These are phyloP conservation scores for Hymenoscyphus scutula DNA, from an alignment of 2,329 filamentous ascomycete species.

Conservation along the genomic window DNA sequence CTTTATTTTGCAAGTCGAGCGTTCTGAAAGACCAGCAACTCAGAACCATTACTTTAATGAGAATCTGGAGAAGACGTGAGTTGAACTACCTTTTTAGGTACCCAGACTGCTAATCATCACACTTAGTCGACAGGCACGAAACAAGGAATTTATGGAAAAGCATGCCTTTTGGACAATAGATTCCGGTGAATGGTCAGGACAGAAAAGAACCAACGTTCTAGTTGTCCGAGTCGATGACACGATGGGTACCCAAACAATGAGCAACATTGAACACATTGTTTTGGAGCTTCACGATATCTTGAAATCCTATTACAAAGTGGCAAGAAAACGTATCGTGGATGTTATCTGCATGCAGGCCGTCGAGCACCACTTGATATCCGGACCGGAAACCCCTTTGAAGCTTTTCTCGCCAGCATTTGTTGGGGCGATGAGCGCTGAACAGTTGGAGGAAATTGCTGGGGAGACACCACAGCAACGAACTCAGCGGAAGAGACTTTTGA, in stretches of 20 bases:
- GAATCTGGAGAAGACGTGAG: conserved; percentile 19
- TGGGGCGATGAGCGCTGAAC: conserved; percentile 31
- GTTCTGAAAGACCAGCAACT: conserved; percentile 44
- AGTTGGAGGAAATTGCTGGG: conserved; percentile 15
- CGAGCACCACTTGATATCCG: background rate
- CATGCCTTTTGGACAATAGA: background rate
- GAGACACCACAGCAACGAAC: background rate
- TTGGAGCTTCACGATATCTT: conserved; percentile 60
- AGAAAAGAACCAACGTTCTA: background rate
- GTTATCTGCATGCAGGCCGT: conserved; percentile 13
- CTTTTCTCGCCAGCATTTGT: conserved; percentile 37
- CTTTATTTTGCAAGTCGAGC: background rate
- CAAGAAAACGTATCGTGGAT: conserved; percentile 55
- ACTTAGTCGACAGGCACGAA: background rate
- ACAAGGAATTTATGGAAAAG: background rate
- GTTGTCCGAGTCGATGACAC: background rate
- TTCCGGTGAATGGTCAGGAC: too few species aligned
- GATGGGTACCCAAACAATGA: background rate
- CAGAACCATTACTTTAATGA: conserved; percentile 53
- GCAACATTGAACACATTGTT: conserved; percentile 40
- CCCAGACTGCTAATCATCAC: background rate
- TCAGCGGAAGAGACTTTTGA: conserved; percentile 6
- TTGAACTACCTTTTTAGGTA: background rate
- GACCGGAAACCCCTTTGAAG: conserved; percentile 34
- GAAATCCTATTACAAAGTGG: conserved; percentile 59